Percentiles rank a stretch among this genome's conserved stretches.
Evolutionary conservation across 2,329 filamentous ascomycete genomes (phyloP).

Genomic region (Fusarium duplospermum): DNA sequence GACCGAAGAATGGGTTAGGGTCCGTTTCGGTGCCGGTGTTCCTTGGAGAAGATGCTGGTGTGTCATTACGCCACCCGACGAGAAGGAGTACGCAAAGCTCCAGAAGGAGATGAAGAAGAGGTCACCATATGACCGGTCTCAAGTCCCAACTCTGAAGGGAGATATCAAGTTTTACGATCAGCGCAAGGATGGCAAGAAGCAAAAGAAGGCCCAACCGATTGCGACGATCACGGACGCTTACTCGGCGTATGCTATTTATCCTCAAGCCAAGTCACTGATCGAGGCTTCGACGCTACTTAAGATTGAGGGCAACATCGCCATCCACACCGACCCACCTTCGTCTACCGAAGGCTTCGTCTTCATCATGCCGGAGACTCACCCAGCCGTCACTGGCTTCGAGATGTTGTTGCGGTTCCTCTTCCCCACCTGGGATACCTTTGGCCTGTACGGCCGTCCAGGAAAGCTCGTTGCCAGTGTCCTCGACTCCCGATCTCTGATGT

Average conservation of each 20-base stretch:
- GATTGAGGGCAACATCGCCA: conserved; percentile 89
- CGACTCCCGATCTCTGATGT: conserved; percentile 93
- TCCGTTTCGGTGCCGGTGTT: conserved; percentile 94
- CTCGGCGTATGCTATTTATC: conserved; percentile 94
- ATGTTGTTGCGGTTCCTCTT: conserved; percentile 95
- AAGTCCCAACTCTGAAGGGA: conserved; percentile 77
- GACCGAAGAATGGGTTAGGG: conserved; percentile 92
- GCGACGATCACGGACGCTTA: conserved; percentile 92
- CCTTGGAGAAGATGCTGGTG: conserved; percentile 98
- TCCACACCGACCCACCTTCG: conserved; percentile 82
- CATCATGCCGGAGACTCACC: conserved; percentile 93
- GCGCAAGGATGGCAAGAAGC: conserved; percentile 79
- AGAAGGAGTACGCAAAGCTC: conserved; percentile 88
- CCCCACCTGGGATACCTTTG: conserved; percentile 93
- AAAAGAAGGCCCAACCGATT: conserved; percentile 90
- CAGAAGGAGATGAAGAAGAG: conserved; percentile 87
- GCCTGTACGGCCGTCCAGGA: conserved; percentile 88
- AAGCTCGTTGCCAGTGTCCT: conserved; percentile 88
- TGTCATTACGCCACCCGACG: conserved; percentile 90
- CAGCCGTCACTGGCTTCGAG: conserved; percentile 94
- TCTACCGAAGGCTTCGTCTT: conserved; percentile 95
- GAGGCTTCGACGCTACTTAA: conserved; percentile 95
- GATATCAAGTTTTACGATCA: conserved; percentile 96
- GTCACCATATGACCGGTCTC: conserved; percentile 82
- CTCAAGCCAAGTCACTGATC: conserved; percentile 91